These are phyloP conservation scores for Xylariaceae sp. DNA, from an alignment of 2,329 filamentous ascomycete genomes.

Conservation along the genomic window DNA sequence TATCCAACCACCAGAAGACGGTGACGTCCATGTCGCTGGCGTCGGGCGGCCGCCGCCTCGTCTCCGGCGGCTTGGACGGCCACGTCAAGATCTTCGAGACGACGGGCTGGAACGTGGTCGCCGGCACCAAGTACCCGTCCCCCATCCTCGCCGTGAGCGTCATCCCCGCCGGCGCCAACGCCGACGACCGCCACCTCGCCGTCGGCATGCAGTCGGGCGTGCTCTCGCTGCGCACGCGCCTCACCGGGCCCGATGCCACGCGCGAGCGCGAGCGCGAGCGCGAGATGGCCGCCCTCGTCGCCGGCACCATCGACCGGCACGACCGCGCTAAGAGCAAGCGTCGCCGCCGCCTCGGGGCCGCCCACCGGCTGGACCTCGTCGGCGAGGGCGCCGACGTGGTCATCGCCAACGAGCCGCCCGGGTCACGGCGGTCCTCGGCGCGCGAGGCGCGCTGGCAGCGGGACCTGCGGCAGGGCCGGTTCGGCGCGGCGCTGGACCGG, in stretches of 20 bases:
- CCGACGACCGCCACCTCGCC: constrained; percentile 84
- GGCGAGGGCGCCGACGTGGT: constrained; percentile 84
- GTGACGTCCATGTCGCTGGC: constrained; percentile 82
- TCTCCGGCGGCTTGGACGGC: constrained; percentile 86
- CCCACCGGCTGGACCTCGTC: constrained; percentile 62
- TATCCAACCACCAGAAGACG: constrained; percentile 96
- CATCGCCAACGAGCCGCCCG: constrained; percentile 62
- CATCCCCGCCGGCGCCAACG: constrained; percentile 57
- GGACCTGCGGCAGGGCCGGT: constrained; percentile 71
- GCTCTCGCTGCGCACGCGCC: constrained; percentile 82
- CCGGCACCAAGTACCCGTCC: constrained; percentile 84
- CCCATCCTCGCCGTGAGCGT: constrained; percentile 81
- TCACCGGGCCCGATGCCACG: constrained; percentile 73
- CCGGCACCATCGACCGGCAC: constrained; percentile 69
- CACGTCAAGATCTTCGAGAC: constrained; percentile 98
- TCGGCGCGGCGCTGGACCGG: constrained; percentile 68
- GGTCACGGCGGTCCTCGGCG: no score
- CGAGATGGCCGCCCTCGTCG: constrained; percentile 75
- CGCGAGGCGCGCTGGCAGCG: constrained; percentile 69
- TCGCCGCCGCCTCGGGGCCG: constrained; percentile 45
- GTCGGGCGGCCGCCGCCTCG: constrained; percentile 69
- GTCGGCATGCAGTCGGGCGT: constrained; percentile 93
- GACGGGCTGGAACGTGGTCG: constrained; percentile 90
- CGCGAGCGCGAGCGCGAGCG: constrained; percentile 69
- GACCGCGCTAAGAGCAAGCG: constrained; percentile 66